These are phyloP conservation scores for Potentilla sterilis DNA, from an alignment of 306 rosid genomes.

Conservation along the genomic window DNA sequence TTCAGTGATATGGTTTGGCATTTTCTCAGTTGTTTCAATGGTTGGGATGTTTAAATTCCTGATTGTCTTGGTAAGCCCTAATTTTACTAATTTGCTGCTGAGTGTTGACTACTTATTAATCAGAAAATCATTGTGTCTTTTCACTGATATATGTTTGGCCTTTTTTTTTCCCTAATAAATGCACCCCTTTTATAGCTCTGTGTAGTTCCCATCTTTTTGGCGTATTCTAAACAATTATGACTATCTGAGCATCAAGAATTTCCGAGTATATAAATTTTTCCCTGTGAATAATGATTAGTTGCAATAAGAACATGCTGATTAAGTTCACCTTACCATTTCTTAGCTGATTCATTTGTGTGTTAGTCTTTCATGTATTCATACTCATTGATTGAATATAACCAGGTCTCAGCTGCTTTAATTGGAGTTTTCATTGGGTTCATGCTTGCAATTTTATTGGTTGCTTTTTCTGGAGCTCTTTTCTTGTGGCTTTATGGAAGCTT, in stretches of 20 bases:
- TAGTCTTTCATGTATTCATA: constrained; percentile 22
- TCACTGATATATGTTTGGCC: background rate
- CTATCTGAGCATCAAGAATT: background rate
- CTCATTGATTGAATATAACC: constrained; percentile 30
- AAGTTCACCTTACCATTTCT: background rate
- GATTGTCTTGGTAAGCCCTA: constrained; percentile 64
- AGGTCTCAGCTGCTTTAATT: constrained; percentile 66
- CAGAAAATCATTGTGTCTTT: background rate
- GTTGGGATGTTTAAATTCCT: constrained; percentile 82
- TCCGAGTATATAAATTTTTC: background rate
- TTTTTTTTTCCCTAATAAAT: background rate
- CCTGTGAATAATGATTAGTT: background rate
- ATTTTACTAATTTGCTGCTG: background rate
- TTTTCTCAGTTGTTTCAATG: constrained; percentile 77
- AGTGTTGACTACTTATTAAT: background rate
- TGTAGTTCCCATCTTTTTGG: background rate
- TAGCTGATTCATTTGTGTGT: background rate
- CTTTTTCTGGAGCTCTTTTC: constrained; percentile 60
- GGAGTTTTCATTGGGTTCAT: constrained; percentile 67
- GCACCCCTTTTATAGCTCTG: background rate
- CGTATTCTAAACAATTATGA: background rate
- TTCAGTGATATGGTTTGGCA: constrained; percentile 86
- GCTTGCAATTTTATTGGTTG: constrained; percentile 68
- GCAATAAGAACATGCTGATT: background rate
- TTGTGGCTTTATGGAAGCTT: constrained; percentile 97